phyloP scores from a whole-genome alignment of 164 flowering plant species.

The Amborella trichopoda region DNA sequence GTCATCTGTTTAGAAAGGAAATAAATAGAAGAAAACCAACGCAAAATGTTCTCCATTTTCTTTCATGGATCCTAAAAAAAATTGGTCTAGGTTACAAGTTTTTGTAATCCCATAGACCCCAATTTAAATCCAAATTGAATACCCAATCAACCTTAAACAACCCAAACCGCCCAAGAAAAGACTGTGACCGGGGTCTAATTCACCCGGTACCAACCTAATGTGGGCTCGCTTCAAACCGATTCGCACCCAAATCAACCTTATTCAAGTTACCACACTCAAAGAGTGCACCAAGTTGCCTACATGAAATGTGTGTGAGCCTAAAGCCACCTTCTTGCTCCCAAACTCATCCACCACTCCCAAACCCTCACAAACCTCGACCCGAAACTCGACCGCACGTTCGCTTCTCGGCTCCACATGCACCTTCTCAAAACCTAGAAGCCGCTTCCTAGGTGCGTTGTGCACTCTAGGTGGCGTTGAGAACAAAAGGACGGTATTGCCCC shows the following conservation, averaged over 20 bases:
- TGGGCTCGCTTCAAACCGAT: too few species aligned
- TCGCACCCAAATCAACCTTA: background rate
- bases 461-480: constrained; percentile 56
- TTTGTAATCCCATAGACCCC: too few species aligned
- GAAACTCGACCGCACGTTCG: constrained; percentile 42
- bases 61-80: too few species aligned
- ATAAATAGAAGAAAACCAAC: too few species aligned
- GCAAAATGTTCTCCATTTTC: too few species aligned
- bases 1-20: too few species aligned
- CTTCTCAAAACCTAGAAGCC: constrained; percentile 78
- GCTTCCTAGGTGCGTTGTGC: constrained; percentile 72
- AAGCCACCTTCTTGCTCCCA: constrained; percentile 56
- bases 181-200: too few species aligned
- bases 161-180: too few species aligned
- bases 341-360: constrained; percentile 76
- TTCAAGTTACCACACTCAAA: constrained; percentile 46
- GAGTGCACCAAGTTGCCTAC: constrained; percentile 66
- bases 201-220: too few species aligned
- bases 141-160: too few species aligned
- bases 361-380: constrained; percentile 81
- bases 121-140: too few species aligned
- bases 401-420: constrained; percentile 25
- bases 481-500: constrained; percentile 68
- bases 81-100: too few species aligned
- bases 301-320: constrained; percentile 73